Conservation (phyloP, 345 rosid species). For the Cardamine occulta region DNA sequence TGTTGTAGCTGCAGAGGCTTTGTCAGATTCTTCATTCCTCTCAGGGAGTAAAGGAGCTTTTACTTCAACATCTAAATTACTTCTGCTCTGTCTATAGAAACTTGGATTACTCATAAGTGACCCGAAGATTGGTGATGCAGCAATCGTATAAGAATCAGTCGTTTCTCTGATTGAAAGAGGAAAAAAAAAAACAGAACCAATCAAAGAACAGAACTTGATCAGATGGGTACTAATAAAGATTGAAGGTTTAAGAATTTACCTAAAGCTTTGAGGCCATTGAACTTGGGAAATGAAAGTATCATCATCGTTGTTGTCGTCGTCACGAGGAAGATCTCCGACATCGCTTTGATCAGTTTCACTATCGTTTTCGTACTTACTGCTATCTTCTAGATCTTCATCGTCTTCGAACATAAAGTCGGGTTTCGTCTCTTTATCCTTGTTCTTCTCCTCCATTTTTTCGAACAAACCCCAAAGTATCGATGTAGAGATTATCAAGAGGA, state of each 20-base stretch:
- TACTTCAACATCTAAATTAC: conserved; percentile 55
- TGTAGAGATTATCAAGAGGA: background rate
- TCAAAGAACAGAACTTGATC: background rate
- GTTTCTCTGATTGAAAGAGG: conserved; percentile 57
- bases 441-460: conserved; percentile 39
- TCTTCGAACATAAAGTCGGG: conserved; percentile 50
- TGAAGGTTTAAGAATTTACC: conserved; percentile 43
- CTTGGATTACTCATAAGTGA: conserved; percentile 48
- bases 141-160: conserved; percentile 74
- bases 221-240: conserved; percentile 5
- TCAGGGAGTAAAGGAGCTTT: conserved; percentile 64
- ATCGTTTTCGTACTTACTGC: conserved; percentile 40
- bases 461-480: background rate
- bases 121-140: conserved; percentile 70
- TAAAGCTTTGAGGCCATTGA: conserved; percentile 85
- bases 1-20: conserved; percentile 55
- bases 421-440: conserved; percentile 36
- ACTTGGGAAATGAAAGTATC: conserved; percentile 52
- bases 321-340: conserved; percentile 44
- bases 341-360: conserved; percentile 37
- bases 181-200: background rate
- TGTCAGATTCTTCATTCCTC: conserved; percentile 48
- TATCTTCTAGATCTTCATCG: conserved; percentile 51
- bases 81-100: conserved; percentile 48
- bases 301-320: conserved; percentile 42